phyloP scores from a whole-genome alignment of 768 basidiomycete species.

The Tylopilus plumbeoviolaceoides region DNA sequence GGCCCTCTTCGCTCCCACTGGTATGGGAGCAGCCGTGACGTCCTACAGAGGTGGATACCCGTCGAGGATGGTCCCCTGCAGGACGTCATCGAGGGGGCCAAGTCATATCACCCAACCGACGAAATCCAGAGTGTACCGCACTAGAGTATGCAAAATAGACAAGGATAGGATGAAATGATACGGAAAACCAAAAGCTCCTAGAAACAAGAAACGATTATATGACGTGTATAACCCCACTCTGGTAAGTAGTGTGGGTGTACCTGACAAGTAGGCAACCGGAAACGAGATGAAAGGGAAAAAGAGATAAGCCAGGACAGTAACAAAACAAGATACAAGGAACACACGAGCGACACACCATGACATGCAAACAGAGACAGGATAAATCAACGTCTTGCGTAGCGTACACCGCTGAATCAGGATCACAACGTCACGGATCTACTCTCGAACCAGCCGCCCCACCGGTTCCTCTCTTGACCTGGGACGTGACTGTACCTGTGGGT shows the following conservation, averaged over 20 bases:
- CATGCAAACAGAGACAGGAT: background rate
- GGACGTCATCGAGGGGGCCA: conserved; percentile 5
- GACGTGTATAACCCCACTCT: conserved; percentile 1
- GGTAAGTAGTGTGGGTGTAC: background rate
- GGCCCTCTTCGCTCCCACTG: conserved; percentile 8
- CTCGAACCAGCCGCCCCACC: conserved; percentile 13
- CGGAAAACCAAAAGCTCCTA: background rate
- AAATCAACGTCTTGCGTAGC: conserved; percentile 4
- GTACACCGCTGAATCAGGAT: background rate
- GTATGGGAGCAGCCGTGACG: background rate
- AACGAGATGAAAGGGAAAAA: background rate
- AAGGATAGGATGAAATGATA: background rate
- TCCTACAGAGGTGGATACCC: conserved; percentile 8
- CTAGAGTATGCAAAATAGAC: background rate
- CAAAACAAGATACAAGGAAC: background rate
- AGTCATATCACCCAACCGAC: background rate
- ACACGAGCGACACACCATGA: background rate
- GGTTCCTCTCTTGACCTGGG: conserved; percentile 26
- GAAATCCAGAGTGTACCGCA: background rate
- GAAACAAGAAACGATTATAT: conserved; percentile 13
- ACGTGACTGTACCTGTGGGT: conserved; percentile 24
- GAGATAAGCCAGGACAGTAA: background rate
- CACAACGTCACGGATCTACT: conserved; percentile 3
- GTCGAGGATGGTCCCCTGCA: conserved; percentile 9
- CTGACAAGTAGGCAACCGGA: background rate